These are phyloP conservation scores for Russula sp. DNA, from an alignment of 768 basidiomycete genomes.

Conservation along the genomic window DNA sequence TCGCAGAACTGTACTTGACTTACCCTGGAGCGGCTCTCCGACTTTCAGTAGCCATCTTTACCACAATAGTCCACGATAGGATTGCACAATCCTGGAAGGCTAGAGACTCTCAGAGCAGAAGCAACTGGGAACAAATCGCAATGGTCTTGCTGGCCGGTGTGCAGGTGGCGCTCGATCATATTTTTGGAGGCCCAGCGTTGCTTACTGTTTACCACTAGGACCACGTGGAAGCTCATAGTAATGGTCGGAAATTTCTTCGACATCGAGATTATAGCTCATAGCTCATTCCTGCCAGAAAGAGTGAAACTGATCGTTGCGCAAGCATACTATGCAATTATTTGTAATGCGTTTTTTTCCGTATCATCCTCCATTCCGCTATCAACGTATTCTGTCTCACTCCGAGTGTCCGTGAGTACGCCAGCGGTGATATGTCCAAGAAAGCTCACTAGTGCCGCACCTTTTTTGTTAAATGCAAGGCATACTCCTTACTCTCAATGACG, in stretches of 20 bases:
- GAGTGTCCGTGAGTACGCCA: slow-evolving; percentile 24
- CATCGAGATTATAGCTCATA: neutral
- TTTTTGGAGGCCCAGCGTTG: neutral
- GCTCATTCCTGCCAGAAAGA: slow-evolving; percentile 17
- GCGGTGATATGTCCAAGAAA: neutral
- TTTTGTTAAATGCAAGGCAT: slow-evolving; percentile 12
- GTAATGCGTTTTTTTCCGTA: slow-evolving; percentile 25
- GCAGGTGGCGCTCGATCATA: slow-evolving; percentile 13
- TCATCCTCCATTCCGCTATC: slow-evolving; percentile 6
- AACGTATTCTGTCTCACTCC: slow-evolving; percentile 17
- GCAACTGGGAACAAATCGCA: slow-evolving; percentile 27
- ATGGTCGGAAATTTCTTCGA: slow-evolving; percentile 12
- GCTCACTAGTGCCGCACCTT: neutral
- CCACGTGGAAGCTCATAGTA: slow-evolving; percentile 22
- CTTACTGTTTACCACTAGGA: slow-evolving; percentile 13
- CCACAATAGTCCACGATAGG: slow-evolving; percentile 22
- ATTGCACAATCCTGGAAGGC: slow-evolving; percentile 11
- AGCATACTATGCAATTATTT: slow-evolving; percentile 28
- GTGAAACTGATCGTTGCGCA: slow-evolving; percentile 26
- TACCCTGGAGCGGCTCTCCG: slow-evolving; percentile 25
- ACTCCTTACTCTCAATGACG: slow-evolving; percentile 26
- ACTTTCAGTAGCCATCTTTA: slow-evolving; percentile 26
- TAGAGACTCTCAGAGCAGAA: slow-evolving; percentile 2
- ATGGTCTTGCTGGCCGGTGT: slow-evolving; percentile 25
- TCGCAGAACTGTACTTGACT: slow-evolving; percentile 22